Conservation (phyloP, 2,329 filamentous ascomycete species). For the Fusarium dlaminii region DNA sequence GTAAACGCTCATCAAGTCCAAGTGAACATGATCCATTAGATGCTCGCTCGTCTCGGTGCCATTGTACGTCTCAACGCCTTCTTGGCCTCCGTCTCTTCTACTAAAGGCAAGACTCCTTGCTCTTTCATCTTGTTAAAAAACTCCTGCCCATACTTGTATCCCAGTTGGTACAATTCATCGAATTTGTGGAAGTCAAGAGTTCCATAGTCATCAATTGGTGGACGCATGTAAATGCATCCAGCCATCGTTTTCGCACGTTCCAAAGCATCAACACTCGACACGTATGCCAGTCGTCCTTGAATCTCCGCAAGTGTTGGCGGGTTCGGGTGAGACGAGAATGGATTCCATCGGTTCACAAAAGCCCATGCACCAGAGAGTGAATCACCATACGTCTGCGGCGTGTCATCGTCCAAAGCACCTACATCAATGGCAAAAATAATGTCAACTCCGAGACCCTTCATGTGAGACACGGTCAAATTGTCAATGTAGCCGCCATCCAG, state of each 20-base stretch:
- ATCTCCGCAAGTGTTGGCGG: conserved; percentile 96
- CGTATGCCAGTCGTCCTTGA: conserved; percentile 92
- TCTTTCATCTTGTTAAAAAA: conserved; percentile 81
- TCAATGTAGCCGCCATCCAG: conserved; percentile 97
- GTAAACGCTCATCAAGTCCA: not conserved
- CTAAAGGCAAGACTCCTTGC: conserved; percentile 76
- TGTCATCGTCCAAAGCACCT: conserved; percentile 89
- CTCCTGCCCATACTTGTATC: conserved; percentile 85
- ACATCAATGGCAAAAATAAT: conserved; percentile 97
- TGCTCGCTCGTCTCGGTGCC: conserved; percentile 81
- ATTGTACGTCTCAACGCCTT: conserved; percentile 80
- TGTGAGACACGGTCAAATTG: conserved; percentile 95
- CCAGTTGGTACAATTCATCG: conserved; percentile 93
- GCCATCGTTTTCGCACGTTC: conserved; percentile 91
- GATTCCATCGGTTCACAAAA: conserved; percentile 95
- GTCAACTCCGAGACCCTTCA: conserved; percentile 93
- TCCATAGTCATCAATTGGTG: conserved; percentile 91
- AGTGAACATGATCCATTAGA: conserved; percentile 55
- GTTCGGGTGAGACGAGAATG: conserved; percentile 87
- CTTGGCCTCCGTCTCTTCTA: conserved; percentile 80
- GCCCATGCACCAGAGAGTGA: conserved; percentile 96
- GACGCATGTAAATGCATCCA: conserved; percentile 95
- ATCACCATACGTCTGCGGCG: conserved; percentile 92
- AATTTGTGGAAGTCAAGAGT: conserved; percentile 98
- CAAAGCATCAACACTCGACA: conserved; percentile 91